phyloP scores from a whole-genome alignment of 495 filamentous ascomycete genomes.

The Cenococcum geophilum region DNA sequence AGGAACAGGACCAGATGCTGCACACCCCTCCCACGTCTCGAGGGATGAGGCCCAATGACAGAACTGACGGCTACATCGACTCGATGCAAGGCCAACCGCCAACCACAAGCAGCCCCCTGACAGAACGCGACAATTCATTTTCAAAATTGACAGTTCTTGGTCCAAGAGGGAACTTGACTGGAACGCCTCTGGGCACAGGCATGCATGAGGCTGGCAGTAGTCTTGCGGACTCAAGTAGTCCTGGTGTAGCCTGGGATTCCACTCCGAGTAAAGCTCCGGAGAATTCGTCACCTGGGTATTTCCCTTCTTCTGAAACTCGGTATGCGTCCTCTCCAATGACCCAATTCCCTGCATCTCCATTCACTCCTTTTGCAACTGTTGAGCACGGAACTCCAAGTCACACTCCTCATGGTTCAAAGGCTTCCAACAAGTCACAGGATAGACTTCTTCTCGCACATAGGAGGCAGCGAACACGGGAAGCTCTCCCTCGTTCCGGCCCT shows the following conservation, averaged over 20 bases:
- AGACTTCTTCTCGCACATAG: not conserved
- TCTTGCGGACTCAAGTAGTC: conserved; percentile 37
- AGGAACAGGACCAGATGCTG: not conserved
- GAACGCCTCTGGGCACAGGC: conserved; percentile 34
- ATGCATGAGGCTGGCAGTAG: conserved; percentile 39
- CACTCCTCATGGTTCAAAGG: not conserved
- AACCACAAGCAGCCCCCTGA: conserved; percentile 12
- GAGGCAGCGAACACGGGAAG: not conserved
- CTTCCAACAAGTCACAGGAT: not conserved
- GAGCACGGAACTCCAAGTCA: not conserved
- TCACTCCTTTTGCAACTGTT: not conserved
- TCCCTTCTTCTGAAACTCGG: not conserved
- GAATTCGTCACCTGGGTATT: not conserved
- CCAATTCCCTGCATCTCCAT: not conserved
- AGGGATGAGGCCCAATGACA: too few relatives aligned
- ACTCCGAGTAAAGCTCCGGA: conserved; percentile 1
- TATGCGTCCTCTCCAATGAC: not conserved
- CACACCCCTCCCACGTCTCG: too few relatives aligned
- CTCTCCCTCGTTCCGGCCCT: not conserved
- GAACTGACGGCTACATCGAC: not conserved
- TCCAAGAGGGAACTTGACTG: conserved; percentile 35
- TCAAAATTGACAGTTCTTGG: conserved; percentile 31
- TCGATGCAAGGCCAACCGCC: conserved; percentile 18
- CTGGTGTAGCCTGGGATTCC: conserved; percentile 21
- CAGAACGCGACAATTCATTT: conserved; percentile 33